phyloP scores from a whole-genome alignment of 179 eudicot genomes.

The Amaranthus tricolor region DNA sequence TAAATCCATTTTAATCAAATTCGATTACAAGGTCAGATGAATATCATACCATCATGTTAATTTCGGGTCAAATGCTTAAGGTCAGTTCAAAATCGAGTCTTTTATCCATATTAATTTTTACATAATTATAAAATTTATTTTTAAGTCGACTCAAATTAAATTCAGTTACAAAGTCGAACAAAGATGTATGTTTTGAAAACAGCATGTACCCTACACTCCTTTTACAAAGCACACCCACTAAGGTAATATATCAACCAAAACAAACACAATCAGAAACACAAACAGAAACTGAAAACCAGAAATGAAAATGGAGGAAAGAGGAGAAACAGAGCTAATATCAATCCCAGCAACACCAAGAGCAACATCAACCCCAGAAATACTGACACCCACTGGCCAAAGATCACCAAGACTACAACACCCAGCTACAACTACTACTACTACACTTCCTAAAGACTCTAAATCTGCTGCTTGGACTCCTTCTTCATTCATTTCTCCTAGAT shows the following conservation, averaged over 20 bases:
- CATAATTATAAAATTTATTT: too few species aligned
- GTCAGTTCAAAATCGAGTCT: too few species aligned
- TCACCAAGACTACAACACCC: slow-evolving; percentile 42
- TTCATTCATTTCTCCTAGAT: slow-evolving; percentile 79
- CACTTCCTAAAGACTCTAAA: slow-evolving; percentile 24
- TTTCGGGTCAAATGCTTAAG: too few species aligned
- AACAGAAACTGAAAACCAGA: not conserved
- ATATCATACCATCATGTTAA: too few species aligned
- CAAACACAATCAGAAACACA: not conserved
- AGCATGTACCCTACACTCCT: too few species aligned
- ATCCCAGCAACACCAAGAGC: slow-evolving; percentile 76
- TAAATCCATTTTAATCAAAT: too few species aligned
- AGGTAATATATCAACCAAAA: not conserved
- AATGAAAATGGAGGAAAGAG: slow-evolving; percentile 60
- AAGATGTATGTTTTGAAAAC: too few species aligned
- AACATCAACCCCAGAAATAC: slow-evolving; percentile 70
- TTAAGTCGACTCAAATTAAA: too few species aligned
- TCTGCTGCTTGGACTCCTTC: slow-evolving; percentile 68
- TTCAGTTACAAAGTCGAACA: too few species aligned
- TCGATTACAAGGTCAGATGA: too few species aligned
- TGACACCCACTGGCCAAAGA: slow-evolving; percentile 62
- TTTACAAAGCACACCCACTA: too few species aligned
- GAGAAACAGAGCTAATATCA: slow-evolving; percentile 77
- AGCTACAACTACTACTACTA: not conserved
- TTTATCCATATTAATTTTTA: too few species aligned